These are phyloP conservation scores for Escallonia herrerae DNA, from an alignment of 129 eudicot species.

Conservation along the genomic window DNA sequence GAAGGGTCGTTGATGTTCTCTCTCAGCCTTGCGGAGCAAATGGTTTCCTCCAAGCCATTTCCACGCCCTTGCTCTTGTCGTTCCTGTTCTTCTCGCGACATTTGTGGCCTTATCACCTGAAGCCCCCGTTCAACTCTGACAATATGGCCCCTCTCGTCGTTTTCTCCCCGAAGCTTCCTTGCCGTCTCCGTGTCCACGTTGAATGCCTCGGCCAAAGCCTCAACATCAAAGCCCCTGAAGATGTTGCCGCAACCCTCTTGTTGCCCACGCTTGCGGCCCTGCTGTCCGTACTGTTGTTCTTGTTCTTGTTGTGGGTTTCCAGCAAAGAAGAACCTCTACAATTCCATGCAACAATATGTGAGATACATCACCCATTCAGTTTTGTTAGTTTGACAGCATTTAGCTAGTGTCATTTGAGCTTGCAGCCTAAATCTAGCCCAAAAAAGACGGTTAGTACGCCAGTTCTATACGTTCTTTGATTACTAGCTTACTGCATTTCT, in stretches of 20 bases:
- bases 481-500: too few species aligned
- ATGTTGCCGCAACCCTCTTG: conserved; percentile 17
- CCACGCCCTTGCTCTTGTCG: conserved; percentile 1
- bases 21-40: conserved; percentile 42
- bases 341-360: neutral
- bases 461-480: neutral
- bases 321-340: conserved; percentile 62
- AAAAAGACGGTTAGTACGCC: neutral
- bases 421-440: too few species aligned
- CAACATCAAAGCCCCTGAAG: conserved; percentile 24
- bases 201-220: conserved; percentile 33
- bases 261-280: neutral
- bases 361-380: neutral
- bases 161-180: conserved; percentile 33
- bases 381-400: too few species aligned
- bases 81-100: conserved; percentile 16
- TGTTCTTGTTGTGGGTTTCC: conserved; percentile 40
- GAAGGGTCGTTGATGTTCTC: conserved; percentile 45
- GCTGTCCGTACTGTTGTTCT: conserved; percentile 6
- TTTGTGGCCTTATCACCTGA: conserved; percentile 47
- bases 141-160: conserved; percentile 54
- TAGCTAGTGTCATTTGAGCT: too few species aligned
- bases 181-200: conserved; percentile 43
- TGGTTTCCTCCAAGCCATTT: conserved; percentile 64
- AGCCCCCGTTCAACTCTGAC: conserved; percentile 40